Conservation (phyloP, 106 monocot species). For the Dendrobium nobile region DNA sequence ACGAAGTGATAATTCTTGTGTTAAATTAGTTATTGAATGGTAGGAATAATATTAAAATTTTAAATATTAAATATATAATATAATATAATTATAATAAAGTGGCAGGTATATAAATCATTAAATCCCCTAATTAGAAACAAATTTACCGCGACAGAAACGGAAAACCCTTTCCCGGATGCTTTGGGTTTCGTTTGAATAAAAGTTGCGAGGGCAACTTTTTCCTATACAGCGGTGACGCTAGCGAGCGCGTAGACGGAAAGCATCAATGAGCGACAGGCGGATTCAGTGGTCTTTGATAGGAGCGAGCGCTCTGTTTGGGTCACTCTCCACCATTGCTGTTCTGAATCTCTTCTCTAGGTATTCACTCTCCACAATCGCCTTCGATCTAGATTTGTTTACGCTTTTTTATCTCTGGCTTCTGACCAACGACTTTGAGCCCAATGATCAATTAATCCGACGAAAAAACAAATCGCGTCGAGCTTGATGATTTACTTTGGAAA, state of each 20-base stretch:
- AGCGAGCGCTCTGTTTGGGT: constrained; percentile 56
- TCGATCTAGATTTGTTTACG: background rate
- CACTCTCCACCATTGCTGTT: constrained; percentile 52
- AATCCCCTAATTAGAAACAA: too few relatives aligned
- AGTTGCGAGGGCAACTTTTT: background rate
- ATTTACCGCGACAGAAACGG: too few relatives aligned
- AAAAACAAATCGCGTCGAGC: background rate
- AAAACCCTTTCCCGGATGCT: background rate
- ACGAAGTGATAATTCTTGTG: too few relatives aligned
- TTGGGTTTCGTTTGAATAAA: background rate
- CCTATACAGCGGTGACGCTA: background rate
- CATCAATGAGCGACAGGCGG: constrained; percentile 44
- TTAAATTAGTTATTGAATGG: too few relatives aligned
- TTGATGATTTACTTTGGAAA: background rate
- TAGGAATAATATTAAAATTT: too few relatives aligned
- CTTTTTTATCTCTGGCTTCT: background rate
- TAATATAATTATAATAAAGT: too few relatives aligned
- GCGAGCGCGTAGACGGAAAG: background rate
- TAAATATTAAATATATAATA: too few relatives aligned
- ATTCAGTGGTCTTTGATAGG: constrained; percentile 53
- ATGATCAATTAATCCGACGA: background rate
- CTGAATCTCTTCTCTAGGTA: constrained; percentile 64
- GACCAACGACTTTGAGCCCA: background rate
- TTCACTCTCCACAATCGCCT: background rate
- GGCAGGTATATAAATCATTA: too few relatives aligned